Percentiles rank a stretch among this genome's conserved stretches.
Conservation (phyloP, 805 yeast genomes). For the Saturnispora quitensis region DNA sequence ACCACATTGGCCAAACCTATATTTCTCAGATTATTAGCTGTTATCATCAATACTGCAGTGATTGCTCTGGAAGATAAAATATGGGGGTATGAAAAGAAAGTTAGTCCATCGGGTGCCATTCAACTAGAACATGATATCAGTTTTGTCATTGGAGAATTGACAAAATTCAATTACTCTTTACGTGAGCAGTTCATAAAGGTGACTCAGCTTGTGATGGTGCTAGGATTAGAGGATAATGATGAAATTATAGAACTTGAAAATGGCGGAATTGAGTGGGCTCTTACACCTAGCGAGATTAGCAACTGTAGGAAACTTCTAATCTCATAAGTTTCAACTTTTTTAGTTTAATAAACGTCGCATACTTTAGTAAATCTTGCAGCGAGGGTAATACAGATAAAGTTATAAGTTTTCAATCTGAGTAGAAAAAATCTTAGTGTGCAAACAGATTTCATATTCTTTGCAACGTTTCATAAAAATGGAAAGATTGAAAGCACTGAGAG, state of each 20-base stretch:
- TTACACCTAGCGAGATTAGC: conserved; percentile 63
- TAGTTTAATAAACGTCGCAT: neutral
- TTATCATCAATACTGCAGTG: conserved; percentile 48
- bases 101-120: conserved; percentile 77
- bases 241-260: conserved; percentile 25
- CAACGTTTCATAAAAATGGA: neutral
- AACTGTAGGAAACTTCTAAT: conserved; percentile 2
- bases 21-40: conserved; percentile 38
- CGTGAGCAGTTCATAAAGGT: conserved; percentile 72
- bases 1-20: conserved; percentile 30
- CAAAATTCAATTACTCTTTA: conserved; percentile 62
- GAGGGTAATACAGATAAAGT: neutral
- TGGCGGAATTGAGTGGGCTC: conserved; percentile 46
- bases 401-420: neutral
- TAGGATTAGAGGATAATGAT: conserved; percentile 70
- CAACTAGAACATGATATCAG: conserved; percentile 77
- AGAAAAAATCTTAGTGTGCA: neutral
- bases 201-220: conserved; percentile 73
- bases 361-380: neutral
- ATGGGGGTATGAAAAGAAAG: conserved; percentile 53
- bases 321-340: neutral
- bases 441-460: neutral
- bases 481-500: conserved; percentile 5
- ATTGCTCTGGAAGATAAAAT: conserved; percentile 55
- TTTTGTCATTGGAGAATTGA: conserved; percentile 60